Evolutionary conservation across 345 rosid genomes (phyloP).

Genomic region (Dovyalis caffra): DNA sequence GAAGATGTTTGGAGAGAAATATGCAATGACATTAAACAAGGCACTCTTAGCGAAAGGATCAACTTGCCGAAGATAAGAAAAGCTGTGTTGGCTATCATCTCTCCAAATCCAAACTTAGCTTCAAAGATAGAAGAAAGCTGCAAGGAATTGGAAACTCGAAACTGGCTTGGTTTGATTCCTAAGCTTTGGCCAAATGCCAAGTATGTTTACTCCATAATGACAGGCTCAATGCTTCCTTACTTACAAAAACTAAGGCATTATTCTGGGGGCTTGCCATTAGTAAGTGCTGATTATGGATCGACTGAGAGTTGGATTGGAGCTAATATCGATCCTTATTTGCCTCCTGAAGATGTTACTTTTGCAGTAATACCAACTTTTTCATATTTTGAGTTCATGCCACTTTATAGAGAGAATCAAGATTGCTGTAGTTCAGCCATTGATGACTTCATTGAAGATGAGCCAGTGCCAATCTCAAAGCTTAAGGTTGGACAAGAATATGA

Average conservation of each 20-base stretch:
- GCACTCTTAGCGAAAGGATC: slow-evolving; percentile 54
- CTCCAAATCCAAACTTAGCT: slow-evolving; percentile 59
- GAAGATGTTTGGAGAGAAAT: slow-evolving; percentile 81
- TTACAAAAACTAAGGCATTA: slow-evolving; percentile 72
- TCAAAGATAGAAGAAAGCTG: slow-evolving; percentile 46
- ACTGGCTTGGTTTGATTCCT: slow-evolving; percentile 61
- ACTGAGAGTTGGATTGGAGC: slow-evolving; percentile 98
- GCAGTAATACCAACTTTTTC: slow-evolving; percentile 82
- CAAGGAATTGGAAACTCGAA: slow-evolving; percentile 38
- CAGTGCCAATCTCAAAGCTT: slow-evolving; percentile 75
- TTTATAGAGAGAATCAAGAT: slow-evolving; percentile 47
- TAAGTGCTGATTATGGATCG: slow-evolving; percentile 89
- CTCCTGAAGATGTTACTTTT: slow-evolving; percentile 73
- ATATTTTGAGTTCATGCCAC: slow-evolving; percentile 91
- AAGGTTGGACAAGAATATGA: slow-evolving; percentile 78
- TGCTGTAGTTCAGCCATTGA: slow-evolving; percentile 25
- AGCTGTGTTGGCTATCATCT: slow-evolving; percentile 55
- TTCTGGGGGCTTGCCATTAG: slow-evolving; percentile 62
- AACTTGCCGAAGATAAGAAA: slow-evolving; percentile 48
- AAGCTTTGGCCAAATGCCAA: slow-evolving; percentile 88
- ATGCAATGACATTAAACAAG: slow-evolving; percentile 57
- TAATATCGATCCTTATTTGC: slow-evolving; percentile 68
- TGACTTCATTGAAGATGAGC: slow-evolving; percentile 73
- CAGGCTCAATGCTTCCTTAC: slow-evolving; percentile 88
- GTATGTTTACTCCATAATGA: slow-evolving; percentile 89